Evolutionary conservation across 73 alveolate genomes (phyloP).

Genomic region (Paramecium caudatum): DNA sequence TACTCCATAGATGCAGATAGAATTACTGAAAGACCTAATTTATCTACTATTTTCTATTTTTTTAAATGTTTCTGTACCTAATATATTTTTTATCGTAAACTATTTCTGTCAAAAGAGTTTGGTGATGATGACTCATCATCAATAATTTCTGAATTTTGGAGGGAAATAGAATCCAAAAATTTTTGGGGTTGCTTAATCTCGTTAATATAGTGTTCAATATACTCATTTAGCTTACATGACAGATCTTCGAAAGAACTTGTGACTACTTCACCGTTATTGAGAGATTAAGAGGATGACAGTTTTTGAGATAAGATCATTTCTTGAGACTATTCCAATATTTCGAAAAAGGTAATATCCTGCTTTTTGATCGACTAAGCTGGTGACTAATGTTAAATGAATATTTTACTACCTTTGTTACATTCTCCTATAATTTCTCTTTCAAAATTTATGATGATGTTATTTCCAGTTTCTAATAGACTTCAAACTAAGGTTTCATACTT

Average conservation of each 20-base stretch:
- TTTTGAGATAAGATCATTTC: neutral
- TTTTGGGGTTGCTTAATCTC: constrained; percentile 15
- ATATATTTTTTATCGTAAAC: constrained; percentile 16
- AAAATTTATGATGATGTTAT: constrained; percentile 33
- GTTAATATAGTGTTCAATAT: neutral
- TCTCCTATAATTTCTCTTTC: constrained; percentile 5
- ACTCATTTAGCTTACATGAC: constrained; percentile 1
- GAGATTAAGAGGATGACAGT: neutral
- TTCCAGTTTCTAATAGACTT: constrained; percentile 17
- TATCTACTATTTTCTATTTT: neutral
- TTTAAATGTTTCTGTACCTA: neutral
- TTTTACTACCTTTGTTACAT: constrained; percentile 16
- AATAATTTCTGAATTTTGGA: neutral
- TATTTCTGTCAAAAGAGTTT: constrained; percentile 6
- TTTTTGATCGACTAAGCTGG: constrained; percentile 4
- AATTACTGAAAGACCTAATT: neutral
- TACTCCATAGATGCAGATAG: neutral
- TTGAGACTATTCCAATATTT: neutral
- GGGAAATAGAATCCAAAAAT: constrained; percentile 5
- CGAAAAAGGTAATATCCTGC: neutral
- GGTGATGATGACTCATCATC: constrained; percentile 28
- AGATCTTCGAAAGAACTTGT: constrained; percentile 17
- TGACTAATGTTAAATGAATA: neutral
- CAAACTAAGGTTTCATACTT: neutral
- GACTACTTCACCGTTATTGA: neutral